These are phyloP conservation scores for Extremus antarcticus DNA, from an alignment of 495 filamentous ascomycete genomes.

Conservation along the genomic window DNA sequence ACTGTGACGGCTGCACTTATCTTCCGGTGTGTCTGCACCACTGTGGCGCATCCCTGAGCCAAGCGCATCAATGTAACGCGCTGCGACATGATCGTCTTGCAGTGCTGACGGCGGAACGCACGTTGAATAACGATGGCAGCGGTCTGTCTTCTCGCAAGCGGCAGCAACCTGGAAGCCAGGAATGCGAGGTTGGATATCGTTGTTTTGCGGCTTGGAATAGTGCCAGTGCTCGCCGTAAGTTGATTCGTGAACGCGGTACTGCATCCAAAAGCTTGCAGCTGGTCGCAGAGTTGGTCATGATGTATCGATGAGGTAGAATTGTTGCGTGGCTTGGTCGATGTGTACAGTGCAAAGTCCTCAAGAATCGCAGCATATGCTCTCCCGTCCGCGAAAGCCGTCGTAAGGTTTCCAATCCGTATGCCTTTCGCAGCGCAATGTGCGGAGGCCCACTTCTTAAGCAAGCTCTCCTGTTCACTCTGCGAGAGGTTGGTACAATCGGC, in stretches of 20 bases:
- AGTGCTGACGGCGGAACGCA: conserved; percentile 23
- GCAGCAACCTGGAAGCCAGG: conserved; percentile 51
- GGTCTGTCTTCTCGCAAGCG: conserved; percentile 38
- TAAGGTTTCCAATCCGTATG: conserved; percentile 44
- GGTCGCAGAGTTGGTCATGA: conserved; percentile 22
- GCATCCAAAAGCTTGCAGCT: conserved; percentile 28
- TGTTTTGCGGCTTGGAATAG: conserved; percentile 39
- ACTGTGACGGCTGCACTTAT: conserved; percentile 25
- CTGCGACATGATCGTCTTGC: conserved; percentile 5
- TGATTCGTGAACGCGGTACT: conserved; percentile 28
- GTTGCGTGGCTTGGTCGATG: neutral
- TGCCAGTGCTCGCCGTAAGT: conserved; percentile 15
- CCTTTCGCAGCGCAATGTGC: conserved; percentile 38
- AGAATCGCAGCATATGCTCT: conserved; percentile 47
- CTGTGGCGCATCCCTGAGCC: conserved; percentile 27
- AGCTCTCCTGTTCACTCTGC: conserved; percentile 7
- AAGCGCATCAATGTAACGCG: conserved; percentile 23
- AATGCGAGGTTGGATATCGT: conserved; percentile 48
- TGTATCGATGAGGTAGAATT: neutral
- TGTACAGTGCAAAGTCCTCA: conserved; percentile 44
- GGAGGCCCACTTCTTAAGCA: conserved; percentile 48
- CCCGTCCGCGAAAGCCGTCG: conserved; percentile 49
- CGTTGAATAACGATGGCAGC: conserved; percentile 45
- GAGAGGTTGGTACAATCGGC: neutral
- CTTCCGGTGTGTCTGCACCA: conserved; percentile 24